Evolutionary conservation across 495 filamentous ascomycete genomes (phyloP), one percentile per base, ranked within the genome.

Genomic region (Pyrenula aspistea): DNA sequence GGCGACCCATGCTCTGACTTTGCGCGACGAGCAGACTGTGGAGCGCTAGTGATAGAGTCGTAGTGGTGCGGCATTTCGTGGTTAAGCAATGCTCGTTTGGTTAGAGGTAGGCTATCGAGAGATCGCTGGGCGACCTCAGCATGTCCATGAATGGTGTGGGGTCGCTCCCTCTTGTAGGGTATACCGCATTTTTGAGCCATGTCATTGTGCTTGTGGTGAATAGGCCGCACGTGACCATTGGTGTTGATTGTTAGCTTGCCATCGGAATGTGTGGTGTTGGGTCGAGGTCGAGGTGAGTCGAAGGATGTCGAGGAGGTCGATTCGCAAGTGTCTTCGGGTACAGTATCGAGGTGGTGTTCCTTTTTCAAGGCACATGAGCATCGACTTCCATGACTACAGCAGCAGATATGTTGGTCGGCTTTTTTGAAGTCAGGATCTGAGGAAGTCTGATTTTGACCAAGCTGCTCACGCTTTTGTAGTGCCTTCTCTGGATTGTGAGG

Each of bases 351-450:
- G 60, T 77, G 75, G 56, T 79, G 78, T 71, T 96, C 93, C 73
- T 91, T 95, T 77, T 96, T 98, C 69, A 90, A 68, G 62, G 88
- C 85, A 73, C 93, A 98, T 60, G 84, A 87, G 75, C 93, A 98
- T 71, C 89, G 88, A 63, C 83, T 83, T 66, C 93, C 93, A 71
- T 95, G 89, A 68, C 81, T 83, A 73, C 93, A 98, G 76, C 85
- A 91, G 72, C 89, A 93, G 65, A 78, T 71, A 59, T 76, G 73
- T 59, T 68, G 86, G 70, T 87, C 81, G 77, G 81, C 73, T 77
- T 68, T 70, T 67, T 71, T 73, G 72, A 72, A 52, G 66, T 67
- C 65, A 68, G 63, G 61, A 74, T 77, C 71, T 75, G 75, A 74
- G 68, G 42, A 64, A 63, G 59, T 65, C 66, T 57, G 69, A 65